Base-by-base conservation (phyloP, 2,329 filamentous ascomycete genomes). In the Cryphonectria japonica region DNA sequence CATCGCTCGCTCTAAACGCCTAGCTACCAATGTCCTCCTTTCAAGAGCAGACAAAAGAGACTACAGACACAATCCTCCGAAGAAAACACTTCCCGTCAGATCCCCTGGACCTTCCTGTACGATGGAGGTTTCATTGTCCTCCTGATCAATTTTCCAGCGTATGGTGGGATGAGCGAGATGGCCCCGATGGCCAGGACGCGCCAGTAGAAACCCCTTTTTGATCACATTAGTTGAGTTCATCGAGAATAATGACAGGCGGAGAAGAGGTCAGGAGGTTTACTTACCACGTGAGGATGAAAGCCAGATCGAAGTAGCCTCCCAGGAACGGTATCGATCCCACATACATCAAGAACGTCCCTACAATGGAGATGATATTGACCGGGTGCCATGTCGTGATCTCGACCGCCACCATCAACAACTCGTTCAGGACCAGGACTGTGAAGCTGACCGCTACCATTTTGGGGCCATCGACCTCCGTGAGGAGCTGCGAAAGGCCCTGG, bases 371-470 rank as follows among this genome's bases (percentile, higher is more conserved):
- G 69, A 97, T 91, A 95, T 98, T 98, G 73, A 95, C 86, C 54
- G 92, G 92, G 80, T 98, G 96, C 96, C 96, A 99, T 0, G 96
- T 99, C 3, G 94, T 97, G 76, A 99, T 93, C 79, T 97, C 93
- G 71, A 97, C 93, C 3, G 95, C 95, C 2, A 98, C 96, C 97
- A 99, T 99, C 76, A 97, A 88, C 72, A 99, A 87, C 80, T 99
- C 96, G 80, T 98, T 99, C 73, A 98, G 84, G 6, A 99, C 90
- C 2, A 99, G 88, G 0, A 94, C 94, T 0, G 95, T 97, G 79
- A 97, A 99, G 71, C 91, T 94, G 62, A 99, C 93, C 34, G 93
- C 90, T 69, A 98, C 93, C 91, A 99, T 97, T 72, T 84, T 85
- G 16, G 87, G 85, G 0, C 90, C 87, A 74, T 93, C 90, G 2